These are phyloP conservation scores for Moricandia moricandioides DNA, from an alignment of 345 rosid species.

Conservation along the genomic window DNA sequence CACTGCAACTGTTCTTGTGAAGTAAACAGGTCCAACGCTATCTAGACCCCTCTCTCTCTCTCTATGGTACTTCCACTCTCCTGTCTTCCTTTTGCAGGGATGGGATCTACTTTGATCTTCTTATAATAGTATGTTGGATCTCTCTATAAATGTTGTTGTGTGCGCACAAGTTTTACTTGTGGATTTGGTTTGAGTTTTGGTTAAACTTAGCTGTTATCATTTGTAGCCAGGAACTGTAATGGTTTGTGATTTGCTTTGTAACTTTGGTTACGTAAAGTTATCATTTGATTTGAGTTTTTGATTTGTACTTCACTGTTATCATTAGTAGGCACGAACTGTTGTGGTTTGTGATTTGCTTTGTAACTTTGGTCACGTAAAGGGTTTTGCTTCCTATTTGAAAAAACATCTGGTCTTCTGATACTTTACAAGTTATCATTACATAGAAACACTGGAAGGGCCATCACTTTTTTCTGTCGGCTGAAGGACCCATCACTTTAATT, in stretches of 20 bases:
- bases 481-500: not conserved
- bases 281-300: not conserved
- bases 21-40: slow-evolving; percentile 5
- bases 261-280: not conserved
- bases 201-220: slow-evolving; percentile 10
- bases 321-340: not conserved
- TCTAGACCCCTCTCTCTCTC: not conserved
- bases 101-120: slow-evolving; percentile 5
- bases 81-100: slow-evolving; percentile 17
- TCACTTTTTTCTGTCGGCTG: not conserved
- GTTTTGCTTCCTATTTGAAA: not conserved
- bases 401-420: not conserved
- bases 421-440: not conserved
- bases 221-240: not conserved
- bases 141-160: slow-evolving; percentile 2
- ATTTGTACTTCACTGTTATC: slow-evolving; percentile 10
- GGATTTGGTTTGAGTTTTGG: slow-evolving; percentile 4
- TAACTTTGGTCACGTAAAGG: not conserved
- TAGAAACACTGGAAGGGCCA: not conserved
- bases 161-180: not conserved
- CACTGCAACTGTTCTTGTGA: not conserved
- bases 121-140: slow-evolving; percentile 7
- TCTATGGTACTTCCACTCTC: not conserved
- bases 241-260: not conserved
- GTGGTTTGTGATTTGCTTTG: not conserved